Evolutionary conservation across 2,329 filamentous ascomycete genomes (phyloP), one percentile per base, ranked within the genome.

Genomic region (Fusarium sp.): DNA sequence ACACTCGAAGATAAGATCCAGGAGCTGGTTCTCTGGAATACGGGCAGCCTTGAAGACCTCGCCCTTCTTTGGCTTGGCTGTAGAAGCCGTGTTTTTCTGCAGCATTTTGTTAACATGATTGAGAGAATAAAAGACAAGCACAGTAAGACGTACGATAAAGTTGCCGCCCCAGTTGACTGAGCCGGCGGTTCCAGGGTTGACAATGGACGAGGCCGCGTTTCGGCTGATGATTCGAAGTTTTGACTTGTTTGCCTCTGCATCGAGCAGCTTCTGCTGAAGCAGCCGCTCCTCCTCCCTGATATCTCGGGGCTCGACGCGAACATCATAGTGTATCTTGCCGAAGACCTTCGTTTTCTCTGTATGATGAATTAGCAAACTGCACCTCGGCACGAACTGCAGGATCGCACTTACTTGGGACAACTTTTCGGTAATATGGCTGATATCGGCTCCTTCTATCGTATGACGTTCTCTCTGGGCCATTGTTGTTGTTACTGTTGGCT

Each of bases 21-120:
- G 80, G 62, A 99, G 87, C 71, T 95, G 90, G 81, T 92, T 90
- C 76, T 93, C 88, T 40, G 92, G 89, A 78, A 98, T 93, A 78
- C 95, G 93, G 31, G 92, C 91, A 26, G 91, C 90, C 81, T 98
- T 97, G 75, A 78, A 71, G 78, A 92, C 89, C 69, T 91, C 89
- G 74, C 85, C 80, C 77, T 86, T 88, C 76, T 89, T 83, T 60
- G 83, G 79, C 75, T 87, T 85, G 70, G 79, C 76, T 46, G 78
- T 72, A 41, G 78, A 75, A n/a, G 78, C 71, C 11, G 79, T 77
- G 12, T 77, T 79, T 83, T 87, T 87, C 85, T 88, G 61, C 44
- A 32, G 19, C 42, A 45, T 42, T 53, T 53, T 64, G 52, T 73
- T 46, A 72, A 46, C 25, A 59, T 67, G 46, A 59, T 58, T 13